These are phyloP conservation scores for Termitomyces heimii DNA, from an alignment of 768 basidiomycete species.

Conservation along the genomic window DNA sequence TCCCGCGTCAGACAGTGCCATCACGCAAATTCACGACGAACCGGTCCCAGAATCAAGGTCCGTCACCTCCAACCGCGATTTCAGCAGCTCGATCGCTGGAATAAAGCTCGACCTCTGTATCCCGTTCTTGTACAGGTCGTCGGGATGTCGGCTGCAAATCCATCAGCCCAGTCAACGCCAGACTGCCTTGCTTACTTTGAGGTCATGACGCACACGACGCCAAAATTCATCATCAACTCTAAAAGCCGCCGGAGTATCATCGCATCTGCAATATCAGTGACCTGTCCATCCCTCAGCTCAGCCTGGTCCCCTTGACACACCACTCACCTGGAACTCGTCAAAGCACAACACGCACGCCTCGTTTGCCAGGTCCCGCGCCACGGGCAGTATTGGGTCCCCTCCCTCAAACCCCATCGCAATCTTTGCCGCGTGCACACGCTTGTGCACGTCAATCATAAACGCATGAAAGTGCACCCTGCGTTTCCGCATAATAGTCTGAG, in stretches of 20 bases:
- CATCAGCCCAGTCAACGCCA: neutral
- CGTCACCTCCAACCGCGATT: slow-evolving; percentile 78
- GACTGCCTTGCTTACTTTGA: slow-evolving; percentile 71
- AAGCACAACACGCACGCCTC: slow-evolving; percentile 89
- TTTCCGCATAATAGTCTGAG: slow-evolving; percentile 57
- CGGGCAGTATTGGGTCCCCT: slow-evolving; percentile 82
- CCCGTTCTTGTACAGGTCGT: slow-evolving; percentile 97
- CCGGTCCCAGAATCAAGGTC: slow-evolving; percentile 96
- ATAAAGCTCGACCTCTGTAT: slow-evolving; percentile 94
- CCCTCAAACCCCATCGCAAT: slow-evolving; percentile 57
- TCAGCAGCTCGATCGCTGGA: slow-evolving; percentile 91
- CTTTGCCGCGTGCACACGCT: slow-evolving; percentile 82
- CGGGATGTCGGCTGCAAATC: slow-evolving; percentile 82
- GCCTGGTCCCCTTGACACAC: too few species aligned
- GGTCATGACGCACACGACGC: slow-evolving; percentile 93
- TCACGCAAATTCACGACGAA: slow-evolving; percentile 22
- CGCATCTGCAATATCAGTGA: slow-evolving; percentile 96
- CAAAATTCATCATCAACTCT: slow-evolving; percentile 79
- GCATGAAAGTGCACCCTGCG: slow-evolving; percentile 96
- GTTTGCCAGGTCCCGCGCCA: slow-evolving; percentile 80
- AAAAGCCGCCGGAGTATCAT: slow-evolving; percentile 94
- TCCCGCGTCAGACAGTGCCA: neutral
- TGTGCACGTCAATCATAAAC: slow-evolving; percentile 99
- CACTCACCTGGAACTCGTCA: slow-evolving; percentile 95
- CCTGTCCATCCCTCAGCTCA: slow-evolving; percentile 35